Evolutionary conservation across 176 grass and related monocot genomes (phyloP), one percentile per base, ranked within the genome.

Genomic region (Chrysopogon serrulatus): DNA sequence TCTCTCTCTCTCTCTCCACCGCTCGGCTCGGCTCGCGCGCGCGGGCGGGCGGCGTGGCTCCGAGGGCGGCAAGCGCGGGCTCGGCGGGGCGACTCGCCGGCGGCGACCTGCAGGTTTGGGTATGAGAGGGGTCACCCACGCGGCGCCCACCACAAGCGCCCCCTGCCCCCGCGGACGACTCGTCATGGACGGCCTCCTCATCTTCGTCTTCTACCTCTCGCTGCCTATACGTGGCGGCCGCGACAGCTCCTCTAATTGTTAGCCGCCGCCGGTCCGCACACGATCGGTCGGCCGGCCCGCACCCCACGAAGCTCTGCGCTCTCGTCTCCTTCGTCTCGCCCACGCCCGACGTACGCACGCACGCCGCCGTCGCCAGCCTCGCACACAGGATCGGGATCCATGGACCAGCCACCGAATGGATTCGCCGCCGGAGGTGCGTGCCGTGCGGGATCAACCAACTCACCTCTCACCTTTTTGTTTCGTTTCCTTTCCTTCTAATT

Each of bases 161-260:
- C 79, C 57, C 57, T 65, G 83, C 87, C 76, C 81, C 88, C 73
- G 36, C 66, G 42, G 83, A 86, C 67, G 81, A 24, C 81, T 83
- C 86, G 94, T 97, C 86, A 97, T 97, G 93, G 96, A 99, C 87
- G 93, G 96, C 36, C 91, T 99, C 76, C 87, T 99, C 87, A 95
- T 94, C 88, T 96, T 99, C 85, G 86, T 99, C 86, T 94, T 98
- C 83, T 85, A 92, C 68, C 89, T 90, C 39, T 99, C 96, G 81
- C 89, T 99, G 89, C 96, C 96, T 99, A 99, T 99, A 99, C 93
- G 85, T 87, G 90, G 86, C 61, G 64, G 63, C 86, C 82, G 69
- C 74, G 17, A 45, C 87, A 75, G 23, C 30, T 59, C 69, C 56
- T 64, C 84, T 84, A 86, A 87, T 88, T 81, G 84, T 86, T 92